Evolutionary conservation across 257 asterid species (phyloP), one percentile per base, ranked within the genome.

Genomic region (Sherardia arvensis): DNA sequence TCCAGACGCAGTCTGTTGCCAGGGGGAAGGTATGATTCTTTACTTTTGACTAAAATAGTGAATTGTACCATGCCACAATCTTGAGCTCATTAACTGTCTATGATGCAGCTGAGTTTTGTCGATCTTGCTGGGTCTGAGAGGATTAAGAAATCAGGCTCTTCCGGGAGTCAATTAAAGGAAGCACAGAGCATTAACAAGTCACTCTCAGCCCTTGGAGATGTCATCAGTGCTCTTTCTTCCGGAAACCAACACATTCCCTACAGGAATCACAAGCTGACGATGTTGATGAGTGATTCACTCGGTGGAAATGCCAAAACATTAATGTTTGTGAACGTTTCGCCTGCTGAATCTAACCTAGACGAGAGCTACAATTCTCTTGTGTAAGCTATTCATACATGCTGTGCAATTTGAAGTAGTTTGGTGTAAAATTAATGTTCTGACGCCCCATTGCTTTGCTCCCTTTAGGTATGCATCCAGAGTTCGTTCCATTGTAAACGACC

Each of bases 41-140:
- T 12, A 43, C 25, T 55, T 59, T 8, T 57, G 33, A 38, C n/a
- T 4, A 23, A 64, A 14, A 60, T 60, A 32, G 22, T 26, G 7
- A 30, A 28, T 15, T 8, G 49, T 14, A 43, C 6, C 3, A 7
- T 9, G 20, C n/a, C 33, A 43, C 17, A 60, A 60, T 21, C 18
- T 25, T 23, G 51, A 62, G 36, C 36, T 25, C 18, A 40, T 17
- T 23, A 3, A 14, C 36, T 61, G 7, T 8, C 1, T 36, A 23
- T 53, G 53, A 22, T 76, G 74, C 92, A 93, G 99, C 75, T 93
- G 62, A 93, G 99, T 74, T 93, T 93, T 71, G 99, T 90, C 40
- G 99, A 93, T 80, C 96, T 93, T 66, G 97, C 99, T 67, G 99
- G 99, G 62, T 93, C 99, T 0, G 97, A 93, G 78, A 83, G 99